phyloP scores from a whole-genome alignment of 2,329 filamentous ascomycete genomes.

The Amphichorda felina region DNA sequence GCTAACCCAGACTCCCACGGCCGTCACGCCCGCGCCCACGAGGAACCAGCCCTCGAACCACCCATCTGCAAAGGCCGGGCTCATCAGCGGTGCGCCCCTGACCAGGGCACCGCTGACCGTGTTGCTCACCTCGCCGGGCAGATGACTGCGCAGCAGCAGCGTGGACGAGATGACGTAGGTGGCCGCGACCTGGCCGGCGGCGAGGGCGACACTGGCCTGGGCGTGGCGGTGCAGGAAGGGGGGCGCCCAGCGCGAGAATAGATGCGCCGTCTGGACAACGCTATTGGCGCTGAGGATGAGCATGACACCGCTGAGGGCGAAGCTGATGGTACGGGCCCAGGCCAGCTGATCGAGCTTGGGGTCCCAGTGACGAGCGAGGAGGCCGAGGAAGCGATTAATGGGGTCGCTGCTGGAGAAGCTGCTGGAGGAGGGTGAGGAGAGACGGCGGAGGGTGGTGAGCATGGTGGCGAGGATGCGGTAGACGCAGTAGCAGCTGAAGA shows the following conservation, averaged over 20 bases:
- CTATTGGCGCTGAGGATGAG: slow-evolving; percentile 71
- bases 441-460: slow-evolving; percentile 53
- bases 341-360: slow-evolving; percentile 69
- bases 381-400: slow-evolving; percentile 70
- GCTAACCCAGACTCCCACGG: slow-evolving; percentile 61
- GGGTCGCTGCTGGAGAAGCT: slow-evolving; percentile 63
- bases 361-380: slow-evolving; percentile 75
- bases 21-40: slow-evolving; percentile 52
- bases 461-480: slow-evolving; percentile 69
- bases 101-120: slow-evolving; percentile 69
- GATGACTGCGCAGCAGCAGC: slow-evolving; percentile 63
- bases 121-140: slow-evolving; percentile 65
- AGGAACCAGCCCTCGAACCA: slow-evolving; percentile 91
- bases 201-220: slow-evolving; percentile 57
- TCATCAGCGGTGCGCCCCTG: slow-evolving; percentile 54
- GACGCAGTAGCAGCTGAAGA: slow-evolving; percentile 72
- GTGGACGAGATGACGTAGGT: slow-evolving; percentile 79
- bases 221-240: slow-evolving; percentile 61
- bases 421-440: slow-evolving; percentile 11
- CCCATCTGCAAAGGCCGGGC: slow-evolving; percentile 44
- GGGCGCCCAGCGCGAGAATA: slow-evolving; percentile 67
- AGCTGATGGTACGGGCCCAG: slow-evolving; percentile 78
- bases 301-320: slow-evolving; percentile 72
- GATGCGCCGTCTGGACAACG: slow-evolving; percentile 72
- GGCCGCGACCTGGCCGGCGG: slow-evolving; percentile 69